Evolutionary conservation across 495 filamentous ascomycete species (phyloP), one percentile per base, ranked within the genome.

Genomic region (Daldinia concentrica): DNA sequence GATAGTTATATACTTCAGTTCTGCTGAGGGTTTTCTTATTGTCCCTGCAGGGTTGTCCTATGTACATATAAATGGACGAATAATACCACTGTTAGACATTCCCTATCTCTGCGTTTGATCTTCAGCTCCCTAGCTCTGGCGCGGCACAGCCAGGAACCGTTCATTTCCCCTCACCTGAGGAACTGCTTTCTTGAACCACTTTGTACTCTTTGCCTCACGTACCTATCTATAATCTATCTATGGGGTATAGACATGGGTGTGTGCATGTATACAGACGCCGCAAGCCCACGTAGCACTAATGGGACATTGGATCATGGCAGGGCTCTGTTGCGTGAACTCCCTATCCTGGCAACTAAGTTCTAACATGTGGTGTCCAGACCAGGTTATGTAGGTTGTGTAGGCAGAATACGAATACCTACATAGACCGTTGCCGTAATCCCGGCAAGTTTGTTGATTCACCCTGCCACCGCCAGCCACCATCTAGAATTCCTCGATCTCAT

Each of bases 251-350:
- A 3, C 24, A n/a, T 15, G 14, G 24, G 26, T 14, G 27, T 30
- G 26, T 27, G 24, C 15, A n/a, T 2, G 9, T 4, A 50, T 24
- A 19, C 11, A 17, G 14, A 52, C 26, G 26, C 24, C 24, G 17
- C 19, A 58, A 58, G 26, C 9, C 37, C 4, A 51, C 51, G 26
- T 54, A 59, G 51, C 43, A 70, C 62, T 14, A 51, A 19, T 34
- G 30, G 26, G 59, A 57, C 69, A 64, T 60, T 59, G 64, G 64
- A 48, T 29, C 32, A 64, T 60, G 48, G 29, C 58, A 61, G 43
- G 62, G 68, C 59, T 55, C 43, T 68, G 59, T 77, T 15, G 24
- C 51, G 45, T 51, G 45, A 68, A 57, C 71, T 74, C 41, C 74
- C 74, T 67, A 62, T 76, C 8, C 22, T 45, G 41, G 41, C 8